These are phyloP conservation scores for Cardamine resedifolia DNA, from an alignment of 345 rosid species.

Conservation along the genomic window DNA sequence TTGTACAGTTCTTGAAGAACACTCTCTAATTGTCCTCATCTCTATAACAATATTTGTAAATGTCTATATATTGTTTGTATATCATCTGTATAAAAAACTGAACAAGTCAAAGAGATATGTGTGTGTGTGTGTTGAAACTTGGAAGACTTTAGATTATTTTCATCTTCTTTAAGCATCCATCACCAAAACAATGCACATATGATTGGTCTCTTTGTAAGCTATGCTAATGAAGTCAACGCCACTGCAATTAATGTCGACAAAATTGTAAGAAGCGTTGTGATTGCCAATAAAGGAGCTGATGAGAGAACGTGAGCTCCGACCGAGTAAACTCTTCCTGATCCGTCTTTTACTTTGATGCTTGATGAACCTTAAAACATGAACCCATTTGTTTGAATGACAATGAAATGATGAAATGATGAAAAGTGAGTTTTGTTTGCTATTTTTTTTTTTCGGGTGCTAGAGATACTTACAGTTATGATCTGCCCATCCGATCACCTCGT, in stretches of 20 bases:
- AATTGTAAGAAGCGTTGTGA: constrained; percentile 32
- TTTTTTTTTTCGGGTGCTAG: background rate
- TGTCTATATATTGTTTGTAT: constrained; percentile 11
- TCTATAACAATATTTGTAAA: constrained; percentile 15
- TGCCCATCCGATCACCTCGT: constrained; percentile 81
- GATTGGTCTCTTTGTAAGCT: constrained; percentile 10
- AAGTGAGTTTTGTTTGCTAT: background rate
- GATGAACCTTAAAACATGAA: constrained; percentile 59
- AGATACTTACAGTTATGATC: constrained; percentile 77
- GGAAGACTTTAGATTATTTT: background rate
- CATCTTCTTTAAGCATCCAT: background rate
- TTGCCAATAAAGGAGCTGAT: constrained; percentile 31
- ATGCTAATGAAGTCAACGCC: constrained; percentile 37
- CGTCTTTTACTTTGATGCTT: constrained; percentile 65
- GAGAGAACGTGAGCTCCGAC: constrained; percentile 55
- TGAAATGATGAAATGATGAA: background rate
- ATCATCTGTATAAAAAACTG: constrained; percentile 20
- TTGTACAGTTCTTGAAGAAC: constrained; percentile 80
- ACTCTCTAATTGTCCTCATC: constrained; percentile 48
- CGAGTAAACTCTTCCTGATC: constrained; percentile 42
- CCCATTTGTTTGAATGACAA: background rate
- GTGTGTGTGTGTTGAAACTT: background rate
- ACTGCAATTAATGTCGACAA: constrained; percentile 39
- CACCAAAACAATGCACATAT: constrained; percentile 4
- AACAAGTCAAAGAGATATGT: constrained; percentile 15